phyloP scores from a whole-genome alignment of 2,329 filamentous ascomycete species.

The Cladosporium sp. region DNA sequence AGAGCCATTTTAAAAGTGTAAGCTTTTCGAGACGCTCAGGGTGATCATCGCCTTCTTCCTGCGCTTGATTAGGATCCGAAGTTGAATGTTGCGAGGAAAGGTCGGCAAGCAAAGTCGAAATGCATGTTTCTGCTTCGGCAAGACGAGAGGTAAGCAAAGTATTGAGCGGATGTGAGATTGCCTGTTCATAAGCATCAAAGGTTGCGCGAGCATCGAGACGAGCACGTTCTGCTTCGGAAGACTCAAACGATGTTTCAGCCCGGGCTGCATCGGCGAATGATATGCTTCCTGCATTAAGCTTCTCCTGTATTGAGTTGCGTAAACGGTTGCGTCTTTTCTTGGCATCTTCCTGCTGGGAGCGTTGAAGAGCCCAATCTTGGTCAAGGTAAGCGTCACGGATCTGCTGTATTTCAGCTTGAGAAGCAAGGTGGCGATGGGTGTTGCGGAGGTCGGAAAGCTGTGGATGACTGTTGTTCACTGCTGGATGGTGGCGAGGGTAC shows the following conservation, averaged over 20 bases:
- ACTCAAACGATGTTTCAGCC: slow-evolving; percentile 73
- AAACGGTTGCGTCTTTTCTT: slow-evolving; percentile 34
- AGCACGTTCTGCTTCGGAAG: slow-evolving; percentile 67
- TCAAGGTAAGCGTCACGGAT: slow-evolving; percentile 37
- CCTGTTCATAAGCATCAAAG: slow-evolving; percentile 80
- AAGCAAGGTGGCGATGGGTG: slow-evolving; percentile 71
- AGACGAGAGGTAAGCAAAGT: slow-evolving; percentile 76
- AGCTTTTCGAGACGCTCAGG: slow-evolving; percentile 93
- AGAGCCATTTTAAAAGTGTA: slow-evolving; percentile 94
- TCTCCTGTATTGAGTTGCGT: slow-evolving; percentile 65
- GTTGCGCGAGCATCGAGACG: slow-evolving; percentile 75
- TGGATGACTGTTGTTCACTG: slow-evolving; percentile 93
- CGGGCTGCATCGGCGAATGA: slow-evolving; percentile 75
- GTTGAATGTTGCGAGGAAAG: slow-evolving; percentile 71
- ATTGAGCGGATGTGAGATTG: slow-evolving; percentile 81
- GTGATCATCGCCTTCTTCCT: slow-evolving; percentile 93
- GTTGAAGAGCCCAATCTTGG: slow-evolving; percentile 40
- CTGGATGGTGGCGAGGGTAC: slow-evolving; percentile 91
- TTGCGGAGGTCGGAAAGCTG: slow-evolving; percentile 77
- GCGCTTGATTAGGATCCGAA: slow-evolving; percentile 74
- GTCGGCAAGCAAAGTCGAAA: slow-evolving; percentile 70
- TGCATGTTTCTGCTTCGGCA: slow-evolving; percentile 70
- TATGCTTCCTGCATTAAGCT: slow-evolving; percentile 75
- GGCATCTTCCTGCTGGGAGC: slow-evolving; percentile 43
- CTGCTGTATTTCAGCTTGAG: slow-evolving; percentile 68